These are phyloP conservation scores for Globisporangium uncinulatum DNA, from an alignment of 352 stramenopile genomes.

Conservation along the genomic window DNA sequence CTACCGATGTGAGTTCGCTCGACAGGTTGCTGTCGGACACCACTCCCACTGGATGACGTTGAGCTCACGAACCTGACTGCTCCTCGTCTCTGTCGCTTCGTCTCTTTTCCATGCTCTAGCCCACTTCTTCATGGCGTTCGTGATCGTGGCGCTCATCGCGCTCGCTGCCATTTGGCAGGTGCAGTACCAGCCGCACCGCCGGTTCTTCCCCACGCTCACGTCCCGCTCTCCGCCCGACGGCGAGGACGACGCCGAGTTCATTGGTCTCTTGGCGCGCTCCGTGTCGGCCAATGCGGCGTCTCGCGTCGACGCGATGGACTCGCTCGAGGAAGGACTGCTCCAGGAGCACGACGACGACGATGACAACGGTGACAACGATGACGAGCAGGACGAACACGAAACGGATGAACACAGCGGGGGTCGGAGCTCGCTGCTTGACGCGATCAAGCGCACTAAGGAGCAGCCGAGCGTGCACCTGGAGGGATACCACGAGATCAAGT, in stretches of 20 bases:
- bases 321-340: constrained; percentile 17
- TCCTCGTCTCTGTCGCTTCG: neutral
- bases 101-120: constrained; percentile 9
- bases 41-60: neutral
- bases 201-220: constrained; percentile 7
- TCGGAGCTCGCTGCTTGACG: constrained; percentile 19
- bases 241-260: constrained; percentile 9
- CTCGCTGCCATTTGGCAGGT: constrained; percentile 14
- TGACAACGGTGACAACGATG: neutral
- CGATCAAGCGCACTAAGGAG: constrained; percentile 27
- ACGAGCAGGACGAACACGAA: neutral
- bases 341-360: neutral
- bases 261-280: constrained; percentile 8
- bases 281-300: neutral
- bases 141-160: constrained; percentile 11
- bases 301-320: constrained; percentile 6
- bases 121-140: constrained; percentile 19
- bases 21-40: neutral
- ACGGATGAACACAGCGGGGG: neutral
- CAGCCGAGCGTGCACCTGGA: constrained; percentile 15
- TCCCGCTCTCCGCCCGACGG: constrained; percentile 3
- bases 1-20: constrained; percentile 9
- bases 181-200: constrained; percentile 14
- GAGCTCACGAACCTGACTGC: neutral
- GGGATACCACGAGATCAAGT: constrained; percentile 32